Evolutionary conservation across 495 filamentous ascomycete genomes (phyloP), one percentile per base, ranked within the genome.

Genomic region (Penicillium cinerascens): DNA sequence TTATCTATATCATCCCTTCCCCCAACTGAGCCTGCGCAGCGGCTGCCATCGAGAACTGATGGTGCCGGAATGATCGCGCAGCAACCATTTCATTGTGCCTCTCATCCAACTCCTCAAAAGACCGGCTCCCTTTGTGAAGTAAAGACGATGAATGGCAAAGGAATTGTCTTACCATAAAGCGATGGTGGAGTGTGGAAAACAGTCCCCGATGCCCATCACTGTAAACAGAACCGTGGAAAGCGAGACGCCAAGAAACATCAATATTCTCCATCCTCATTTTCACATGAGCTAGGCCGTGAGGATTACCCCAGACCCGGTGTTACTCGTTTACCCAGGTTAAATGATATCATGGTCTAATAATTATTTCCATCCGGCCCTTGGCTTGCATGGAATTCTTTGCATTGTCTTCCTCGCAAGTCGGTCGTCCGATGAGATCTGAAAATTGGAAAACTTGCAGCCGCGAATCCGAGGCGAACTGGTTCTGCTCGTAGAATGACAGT

Each of bases 401-500:
- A 63, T 20, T 1, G 49, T 49, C 38, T 66, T 65, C 15, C 60
- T 37, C 6, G 63, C 63, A 11, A 69, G 49, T 26, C 58, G 54
- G 38, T 66, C 66, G 40, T 69, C 66, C 0, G 37, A 41, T 0
- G 63, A 61, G 2, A 69, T 36, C 11, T 63, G 57, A 41, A 64
- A 69, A 29, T 43, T 55, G 53, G 64, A 69, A 0, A 64, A 60
- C 58, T n/a, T 63, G 59, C 0, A 60, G 52, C 1, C 63, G 58
- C 3, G 56, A 49, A 51, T 69, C 63, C 25, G 56, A 52, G 2
- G 54, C 55, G 40, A 64, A 69, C 17, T 69, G 66, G 40, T 61
- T 64, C 51, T 66, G 66, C 45, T 69, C 66, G 49, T 69, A 66
- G 55, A 63, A 66, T 6, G 63, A 27, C 66, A 66, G 47, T 69